phyloP scores from a whole-genome alignment of 805 yeast genomes.

The Metschnikowia baotianmanensis region DNA sequence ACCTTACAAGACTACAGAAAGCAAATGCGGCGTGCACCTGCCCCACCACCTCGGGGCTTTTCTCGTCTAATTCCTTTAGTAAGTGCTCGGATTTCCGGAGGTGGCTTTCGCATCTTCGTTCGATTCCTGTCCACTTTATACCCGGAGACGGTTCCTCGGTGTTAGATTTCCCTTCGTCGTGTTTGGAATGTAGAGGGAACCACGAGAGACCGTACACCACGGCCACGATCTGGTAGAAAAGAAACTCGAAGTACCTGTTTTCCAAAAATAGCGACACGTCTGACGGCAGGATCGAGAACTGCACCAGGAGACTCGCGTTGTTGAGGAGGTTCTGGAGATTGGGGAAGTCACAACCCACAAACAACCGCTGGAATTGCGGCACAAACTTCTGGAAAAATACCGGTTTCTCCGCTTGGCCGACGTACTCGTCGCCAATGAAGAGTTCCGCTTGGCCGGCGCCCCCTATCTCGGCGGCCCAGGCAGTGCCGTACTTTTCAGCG shows the following conservation, averaged over 20 bases:
- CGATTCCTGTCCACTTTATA: constrained; percentile 15
- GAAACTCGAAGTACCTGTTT: constrained; percentile 29
- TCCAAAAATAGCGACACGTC: constrained; percentile 19
- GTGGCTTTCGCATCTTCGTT: constrained; percentile 25
- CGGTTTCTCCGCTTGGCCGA: constrained; percentile 11
- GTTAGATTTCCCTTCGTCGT: constrained; percentile 6
- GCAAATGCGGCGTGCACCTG: constrained; percentile 19
- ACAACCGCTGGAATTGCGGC: constrained; percentile 10
- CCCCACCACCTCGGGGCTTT: constrained; percentile 1
- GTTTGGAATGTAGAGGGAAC: constrained; percentile 15
- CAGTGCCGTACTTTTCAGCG: constrained; percentile 4
- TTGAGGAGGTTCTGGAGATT: constrained; percentile 20
- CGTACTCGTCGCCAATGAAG: constrained; percentile 8
- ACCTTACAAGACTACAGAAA: constrained; percentile 23
- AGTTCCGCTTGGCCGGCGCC: constrained; percentile 2
- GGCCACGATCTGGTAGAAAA: constrained; percentile 26
- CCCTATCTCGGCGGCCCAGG: constrained; percentile 12
- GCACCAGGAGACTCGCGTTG: constrained; percentile 18
- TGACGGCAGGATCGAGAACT: constrained; percentile 26
- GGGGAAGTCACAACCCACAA: constrained; percentile 22
- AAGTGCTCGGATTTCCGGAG: constrained; percentile 21
- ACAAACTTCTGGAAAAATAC: constrained; percentile 9
- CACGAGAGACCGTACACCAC: constrained; percentile 23
- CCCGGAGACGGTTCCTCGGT: constrained; percentile 6
- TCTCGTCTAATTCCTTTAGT: constrained; percentile 10